phyloP scores from a whole-genome alignment of 176 grass and related monocot species.

The Triticum urartu region DNA sequence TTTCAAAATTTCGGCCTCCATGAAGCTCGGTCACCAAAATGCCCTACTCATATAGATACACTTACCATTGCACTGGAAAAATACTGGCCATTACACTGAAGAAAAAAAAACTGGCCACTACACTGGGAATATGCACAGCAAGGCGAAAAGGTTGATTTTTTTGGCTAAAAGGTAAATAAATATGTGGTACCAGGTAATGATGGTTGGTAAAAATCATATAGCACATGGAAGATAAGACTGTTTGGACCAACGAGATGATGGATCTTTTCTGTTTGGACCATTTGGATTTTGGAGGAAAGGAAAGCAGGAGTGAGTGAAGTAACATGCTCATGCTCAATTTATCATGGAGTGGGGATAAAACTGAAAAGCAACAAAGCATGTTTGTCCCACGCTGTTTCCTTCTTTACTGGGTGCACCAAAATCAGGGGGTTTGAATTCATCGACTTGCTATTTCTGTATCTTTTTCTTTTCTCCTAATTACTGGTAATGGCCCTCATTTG shows the following conservation, averaged over 20 bases:
- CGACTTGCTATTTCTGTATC: neutral
- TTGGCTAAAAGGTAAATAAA: neutral
- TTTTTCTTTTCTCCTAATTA: neutral
- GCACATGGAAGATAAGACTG: constrained; percentile 3
- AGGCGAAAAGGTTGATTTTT: neutral
- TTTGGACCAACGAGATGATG: neutral
- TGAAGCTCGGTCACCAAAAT: no score
- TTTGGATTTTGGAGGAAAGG: constrained; percentile 14
- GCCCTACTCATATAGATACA: no score
- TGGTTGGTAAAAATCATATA: constrained; percentile 12
- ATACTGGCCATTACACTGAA: neutral
- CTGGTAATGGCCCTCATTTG: neutral
- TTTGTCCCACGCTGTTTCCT: neutral
- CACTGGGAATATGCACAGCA: neutral
- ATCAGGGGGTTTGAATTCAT: neutral
- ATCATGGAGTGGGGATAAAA: constrained; percentile 2
- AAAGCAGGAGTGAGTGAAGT: constrained; percentile 8
- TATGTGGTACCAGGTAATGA: neutral
- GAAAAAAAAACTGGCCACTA: neutral
- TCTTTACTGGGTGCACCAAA: neutral
- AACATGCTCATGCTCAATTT: constrained; percentile 14
- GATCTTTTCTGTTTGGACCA: constrained; percentile 23
- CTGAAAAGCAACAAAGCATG: neutral
- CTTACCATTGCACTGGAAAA: no score
- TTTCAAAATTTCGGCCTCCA: no score